These are phyloP conservation scores for Sclerotinia minor DNA, from an alignment of 2,329 filamentous ascomycete species.

Conservation along the genomic window DNA sequence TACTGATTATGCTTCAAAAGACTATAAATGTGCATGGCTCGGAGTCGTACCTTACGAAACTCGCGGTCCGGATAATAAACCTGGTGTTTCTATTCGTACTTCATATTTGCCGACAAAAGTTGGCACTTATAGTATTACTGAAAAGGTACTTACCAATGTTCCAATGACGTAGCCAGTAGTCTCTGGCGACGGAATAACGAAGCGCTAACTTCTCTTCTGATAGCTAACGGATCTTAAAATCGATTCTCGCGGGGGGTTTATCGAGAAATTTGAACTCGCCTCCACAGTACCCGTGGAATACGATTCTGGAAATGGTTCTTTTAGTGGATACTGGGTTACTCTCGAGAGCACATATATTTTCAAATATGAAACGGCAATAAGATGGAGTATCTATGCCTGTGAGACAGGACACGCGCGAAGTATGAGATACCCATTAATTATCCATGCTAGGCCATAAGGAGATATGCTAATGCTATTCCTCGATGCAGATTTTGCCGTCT, in stretches of 20 bases:
- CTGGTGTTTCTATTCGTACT: constrained; percentile 16
- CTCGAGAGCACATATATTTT: constrained; percentile 18
- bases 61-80: neutral
- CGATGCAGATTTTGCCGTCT: constrained; percentile 15
- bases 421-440: neutral
- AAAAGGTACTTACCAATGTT: neutral
- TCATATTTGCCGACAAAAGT: constrained; percentile 12
- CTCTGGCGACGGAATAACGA: rapidly evolving
- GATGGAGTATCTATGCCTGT: constrained; percentile 20
- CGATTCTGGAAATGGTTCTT: constrained; percentile 8
- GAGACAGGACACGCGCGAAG: constrained; percentile 15
- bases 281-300: constrained; percentile 8
- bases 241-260: neutral
- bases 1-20: neutral
- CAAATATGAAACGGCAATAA: constrained; percentile 11
- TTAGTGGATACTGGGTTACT: constrained; percentile 16
- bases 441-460: neutral
- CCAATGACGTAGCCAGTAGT: neutral
- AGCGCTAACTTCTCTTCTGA: neutral
- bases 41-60: constrained; percentile 14
- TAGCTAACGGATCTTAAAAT: constrained; percentile 13
- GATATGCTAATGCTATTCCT: neutral
- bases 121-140: constrained; percentile 9
- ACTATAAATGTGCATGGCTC: constrained; percentile 1
- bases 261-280: constrained; percentile 17